These are phyloP conservation scores for Wickerhamomyces chambardii DNA, from an alignment of 805 yeast genomes.

Conservation along the genomic window DNA sequence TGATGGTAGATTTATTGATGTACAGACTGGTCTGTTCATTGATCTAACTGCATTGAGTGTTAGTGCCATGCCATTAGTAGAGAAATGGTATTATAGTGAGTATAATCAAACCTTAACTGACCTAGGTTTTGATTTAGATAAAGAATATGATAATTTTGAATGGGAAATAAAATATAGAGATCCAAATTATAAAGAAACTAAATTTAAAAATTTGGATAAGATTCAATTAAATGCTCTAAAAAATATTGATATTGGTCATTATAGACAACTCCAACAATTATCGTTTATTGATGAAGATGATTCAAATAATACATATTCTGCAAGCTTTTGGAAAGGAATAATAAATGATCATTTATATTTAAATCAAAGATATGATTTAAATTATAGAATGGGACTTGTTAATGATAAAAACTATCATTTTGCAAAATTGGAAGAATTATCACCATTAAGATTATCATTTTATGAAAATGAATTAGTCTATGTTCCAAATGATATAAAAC, in stretches of 20 bases:
- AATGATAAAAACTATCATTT: constrained; percentile 59
- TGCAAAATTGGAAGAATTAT: constrained; percentile 25
- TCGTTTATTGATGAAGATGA: background rate
- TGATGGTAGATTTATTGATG: constrained; percentile 66
- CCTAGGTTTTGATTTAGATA: constrained; percentile 4
- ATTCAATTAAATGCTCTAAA: background rate
- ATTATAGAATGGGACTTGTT: constrained; percentile 25
- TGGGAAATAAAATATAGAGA: background rate
- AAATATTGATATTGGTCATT: background rate
- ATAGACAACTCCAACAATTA: background rate
- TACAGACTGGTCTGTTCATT: constrained; percentile 60
- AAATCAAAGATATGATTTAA: constrained; percentile 24
- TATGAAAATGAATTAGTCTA: constrained; percentile 56
- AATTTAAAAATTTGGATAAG: background rate
- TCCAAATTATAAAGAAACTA: background rate
- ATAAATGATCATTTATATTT: constrained; percentile 5
- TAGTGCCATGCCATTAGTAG: background rate
- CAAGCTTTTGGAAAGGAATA: background rate
- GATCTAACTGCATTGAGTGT: constrained; percentile 50
- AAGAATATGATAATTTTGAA: background rate
- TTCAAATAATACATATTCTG: too few relatives aligned
- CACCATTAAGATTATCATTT: constrained; percentile 40
- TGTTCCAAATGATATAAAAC: constrained; percentile 37
- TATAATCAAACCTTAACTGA: background rate
- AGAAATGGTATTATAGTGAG: background rate